phyloP scores from a whole-genome alignment of 164 flowering plant genomes.

The Berberis vulgaris region DNA sequence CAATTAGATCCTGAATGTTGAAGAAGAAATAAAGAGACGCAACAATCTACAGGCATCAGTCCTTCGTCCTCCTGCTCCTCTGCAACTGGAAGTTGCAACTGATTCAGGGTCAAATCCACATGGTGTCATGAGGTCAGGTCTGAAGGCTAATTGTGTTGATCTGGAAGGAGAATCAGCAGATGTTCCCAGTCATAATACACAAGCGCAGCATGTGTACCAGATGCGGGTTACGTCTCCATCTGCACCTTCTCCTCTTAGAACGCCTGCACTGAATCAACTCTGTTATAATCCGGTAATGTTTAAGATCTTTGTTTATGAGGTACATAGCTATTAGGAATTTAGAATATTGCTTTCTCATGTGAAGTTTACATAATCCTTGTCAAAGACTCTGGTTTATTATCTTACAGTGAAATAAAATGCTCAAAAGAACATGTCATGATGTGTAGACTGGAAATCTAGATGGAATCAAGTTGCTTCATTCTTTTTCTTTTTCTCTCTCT shows the following conservation, averaged over 20 bases:
- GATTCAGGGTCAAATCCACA: constrained; percentile 54
- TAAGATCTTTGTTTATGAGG: neutral
- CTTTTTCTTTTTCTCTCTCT: no score
- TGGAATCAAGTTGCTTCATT: no score
- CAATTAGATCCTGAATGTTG: constrained; percentile 66
- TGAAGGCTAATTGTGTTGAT: constrained; percentile 53
- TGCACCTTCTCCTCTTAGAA: constrained; percentile 68
- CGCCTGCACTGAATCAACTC: constrained; percentile 22
- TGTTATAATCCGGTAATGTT: constrained; percentile 23
- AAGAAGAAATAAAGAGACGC: constrained; percentile 77
- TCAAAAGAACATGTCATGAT: no score
- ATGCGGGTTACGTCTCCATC: constrained; percentile 71
- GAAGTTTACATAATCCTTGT: no score
- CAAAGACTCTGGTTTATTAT: no score
- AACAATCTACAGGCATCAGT: constrained; percentile 37
- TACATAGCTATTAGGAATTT: no score
- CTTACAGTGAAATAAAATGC: no score
- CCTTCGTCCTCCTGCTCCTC: constrained; percentile 38
- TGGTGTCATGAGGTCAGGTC: constrained; percentile 38
- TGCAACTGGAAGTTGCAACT: constrained; percentile 53
- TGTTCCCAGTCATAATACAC: constrained; percentile 44
- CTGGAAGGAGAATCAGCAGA: constrained; percentile 69
- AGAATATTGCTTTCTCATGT: no score
- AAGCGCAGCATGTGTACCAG: constrained; percentile 43
- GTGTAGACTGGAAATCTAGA: no score